Evolutionary conservation across 2,329 filamentous ascomycete genomes (phyloP).

Genomic region (Epichloe scottii): DNA sequence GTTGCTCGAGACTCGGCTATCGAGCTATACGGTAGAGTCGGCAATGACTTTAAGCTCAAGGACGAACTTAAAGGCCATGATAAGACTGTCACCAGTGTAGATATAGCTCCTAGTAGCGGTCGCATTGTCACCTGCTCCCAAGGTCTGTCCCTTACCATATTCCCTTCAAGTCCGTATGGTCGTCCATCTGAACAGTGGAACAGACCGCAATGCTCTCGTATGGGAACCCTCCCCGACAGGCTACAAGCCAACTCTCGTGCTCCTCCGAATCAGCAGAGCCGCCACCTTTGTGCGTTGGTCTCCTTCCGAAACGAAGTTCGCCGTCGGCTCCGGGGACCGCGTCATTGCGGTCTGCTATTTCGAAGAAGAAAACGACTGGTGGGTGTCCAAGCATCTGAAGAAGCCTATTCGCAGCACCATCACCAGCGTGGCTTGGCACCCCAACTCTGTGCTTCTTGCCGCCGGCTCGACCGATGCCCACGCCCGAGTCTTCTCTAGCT

Average conservation of each 20-base stretch:
- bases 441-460: conserved; percentile 88
- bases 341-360: conserved; percentile 98
- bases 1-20: conserved; percentile 84
- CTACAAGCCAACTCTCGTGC: conserved; percentile 93
- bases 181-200: too few relatives aligned
- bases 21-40: conserved; percentile 70
- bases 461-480: conserved; percentile 97
- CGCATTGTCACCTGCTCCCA: conserved; percentile 97
- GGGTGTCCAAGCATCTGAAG: conserved; percentile 98
- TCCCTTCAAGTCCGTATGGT: too few relatives aligned
- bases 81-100: conserved; percentile 90
- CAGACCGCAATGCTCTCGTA: conserved; percentile 93
- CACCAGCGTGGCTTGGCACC: conserved; percentile 90
- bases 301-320: conserved; percentile 92
- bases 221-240: conserved; percentile 90
- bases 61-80: conserved; percentile 95
- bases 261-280: conserved; percentile 91
- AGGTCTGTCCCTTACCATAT: conserved; percentile 36
- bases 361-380: conserved; percentile 99
- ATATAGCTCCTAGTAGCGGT: conserved; percentile 82
- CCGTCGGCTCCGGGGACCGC: conserved; percentile 88
- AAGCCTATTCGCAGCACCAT: conserved; percentile 97
- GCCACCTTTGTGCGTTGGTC: conserved; percentile 97
- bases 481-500: conserved; percentile 85
- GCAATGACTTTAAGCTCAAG: conserved; percentile 66